Evolutionary conservation across 768 basidiomycete species (phyloP), one percentile per base, ranked within the genome.

Genomic region (Boletus vermiculosoides): DNA sequence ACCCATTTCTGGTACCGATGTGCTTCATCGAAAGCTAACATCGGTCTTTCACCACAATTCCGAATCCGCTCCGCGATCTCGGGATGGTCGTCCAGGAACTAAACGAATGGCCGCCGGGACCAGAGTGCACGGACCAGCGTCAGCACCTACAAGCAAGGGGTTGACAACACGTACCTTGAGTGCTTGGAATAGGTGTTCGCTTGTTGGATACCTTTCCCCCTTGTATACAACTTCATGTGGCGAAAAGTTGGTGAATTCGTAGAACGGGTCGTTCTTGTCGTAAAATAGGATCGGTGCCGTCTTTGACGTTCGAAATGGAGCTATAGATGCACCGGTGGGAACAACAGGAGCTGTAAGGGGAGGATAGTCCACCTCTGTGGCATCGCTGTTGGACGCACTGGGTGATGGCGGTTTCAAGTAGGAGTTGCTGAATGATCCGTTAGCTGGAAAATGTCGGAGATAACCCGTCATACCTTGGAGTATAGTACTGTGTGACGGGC

Each of bases 101-200:
- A 57, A 42, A 55, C 30, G 15, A 30, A 48, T 46, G 9, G 5
- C 8, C 40, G 55, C 28, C 36, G 15, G 50, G 11, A 28, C 18
- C 45, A 57, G 31, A 50, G 58, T 48, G 33, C n/a, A 45, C 45
- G 41, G 23, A 30, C 1, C 31, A 55, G 18, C 1, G 36, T 55
- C 53, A 56, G 44, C 9, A 46, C 22, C 8, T 25, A 28, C 10
- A 31, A 52, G 8, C 23, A 11, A 25, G 22, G 10, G 45, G 18
- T 1, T 12, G 16, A 12, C 2, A 55, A 45, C 11, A 50, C 69
- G 12, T 53, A 84, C 86, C 68, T 88, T 89, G 73, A 88, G 80
- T 3, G 88, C 84, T 62, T 90, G 88, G 64, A 88, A 90, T 12
- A 90, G 78, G 69, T 90, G 88, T 66, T 89, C 88, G 65, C 86